phyloP scores from a whole-genome alignment of 2,329 filamentous ascomycete genomes.

The Berkeleyomyces rouxiae region DNA sequence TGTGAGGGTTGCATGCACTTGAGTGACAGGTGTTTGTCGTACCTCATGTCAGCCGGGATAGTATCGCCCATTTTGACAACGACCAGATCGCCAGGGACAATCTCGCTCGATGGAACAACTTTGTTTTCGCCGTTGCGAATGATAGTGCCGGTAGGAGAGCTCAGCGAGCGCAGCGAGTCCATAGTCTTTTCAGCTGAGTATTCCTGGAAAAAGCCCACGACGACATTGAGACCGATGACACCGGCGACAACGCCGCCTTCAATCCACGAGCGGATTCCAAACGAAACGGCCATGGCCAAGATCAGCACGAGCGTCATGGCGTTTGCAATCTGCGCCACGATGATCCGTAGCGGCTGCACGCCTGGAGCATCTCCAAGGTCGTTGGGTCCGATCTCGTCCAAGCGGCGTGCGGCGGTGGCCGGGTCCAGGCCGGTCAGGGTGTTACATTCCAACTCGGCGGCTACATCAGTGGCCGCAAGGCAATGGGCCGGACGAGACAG shows the following conservation, averaged over 20 bases:
- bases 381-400: conserved; percentile 40
- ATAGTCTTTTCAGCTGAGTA: conserved; percentile 27
- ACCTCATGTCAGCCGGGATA: conserved; percentile 37
- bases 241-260: conserved; percentile 34
- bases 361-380: conserved; percentile 31
- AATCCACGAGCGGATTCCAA: conserved; percentile 33
- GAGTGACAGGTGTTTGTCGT: background rate
- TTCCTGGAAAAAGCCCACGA: conserved; percentile 31
- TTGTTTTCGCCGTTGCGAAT: conserved; percentile 23
- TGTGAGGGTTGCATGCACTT: background rate
- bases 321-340: conserved; percentile 40
- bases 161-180: conserved; percentile 23
- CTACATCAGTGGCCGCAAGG: conserved; percentile 31
- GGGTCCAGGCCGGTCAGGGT: conserved; percentile 36
- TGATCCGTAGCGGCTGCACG: conserved; percentile 39
- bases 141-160: conserved; percentile 23
- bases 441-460: conserved; percentile 35
- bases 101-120: conserved; percentile 20
- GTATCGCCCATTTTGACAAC: conserved; percentile 35
- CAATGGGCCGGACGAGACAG: conserved; percentile 42
- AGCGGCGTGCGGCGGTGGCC: conserved; percentile 32
- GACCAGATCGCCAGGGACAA: conserved; percentile 41
- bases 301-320: conserved; percentile 42
- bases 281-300: conserved; percentile 39
- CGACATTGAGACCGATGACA: conserved; percentile 35